Base-by-base conservation (phyloP, 2,329 filamentous ascomycete species). In the Monilinia polystroma region DNA sequence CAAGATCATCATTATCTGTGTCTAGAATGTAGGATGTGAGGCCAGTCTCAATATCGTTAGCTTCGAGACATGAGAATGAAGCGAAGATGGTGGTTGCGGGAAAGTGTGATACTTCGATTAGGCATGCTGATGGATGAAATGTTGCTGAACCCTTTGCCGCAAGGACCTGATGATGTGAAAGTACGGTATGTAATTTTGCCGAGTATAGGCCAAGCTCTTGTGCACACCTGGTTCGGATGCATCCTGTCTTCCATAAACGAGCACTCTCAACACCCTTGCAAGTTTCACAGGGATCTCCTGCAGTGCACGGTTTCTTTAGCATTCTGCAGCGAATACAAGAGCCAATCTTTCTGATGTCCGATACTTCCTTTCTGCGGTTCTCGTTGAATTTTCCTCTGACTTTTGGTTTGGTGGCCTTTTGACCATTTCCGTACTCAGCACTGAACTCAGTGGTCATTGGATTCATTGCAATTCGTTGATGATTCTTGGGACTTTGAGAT, bases 261-360 rank as follows among this genome's bases (percentile, higher is more conserved):
- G 87, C 86, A 4, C 84, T 82, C 51, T 89, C 77, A 0, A 90
- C 86, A 72, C 86, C 88, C 68, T 83, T 82, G 69, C 87, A 90
- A 1, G 86, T 86, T 64, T 85, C 82, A 70, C 87, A 90, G 0
- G 87, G 86, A 8, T 81, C 84, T 43, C 85, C 87, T 67, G 82
- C 83, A n/a, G 85, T 87, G 72, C 87, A 90, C 1, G 85, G 87
- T 77, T 90, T 90, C 67, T 87, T 82, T 47, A 90, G 77, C 69
- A 89, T 88, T 49, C 86, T 82, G 72, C 87, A 90, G 55, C 87
- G 80, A 63, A 89, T 87, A 71, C 87, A 90, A 16, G 87, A 87
- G 7, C 87, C 87, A 47, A 87, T 82, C 71, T 87, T 86, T 32
- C 87, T 83, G 29, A 89, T 85, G 69, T 86, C 84, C 70, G 88